phyloP scores from a whole-genome alignment of 495 filamentous ascomycete species.

The Neurospora africana region DNA sequence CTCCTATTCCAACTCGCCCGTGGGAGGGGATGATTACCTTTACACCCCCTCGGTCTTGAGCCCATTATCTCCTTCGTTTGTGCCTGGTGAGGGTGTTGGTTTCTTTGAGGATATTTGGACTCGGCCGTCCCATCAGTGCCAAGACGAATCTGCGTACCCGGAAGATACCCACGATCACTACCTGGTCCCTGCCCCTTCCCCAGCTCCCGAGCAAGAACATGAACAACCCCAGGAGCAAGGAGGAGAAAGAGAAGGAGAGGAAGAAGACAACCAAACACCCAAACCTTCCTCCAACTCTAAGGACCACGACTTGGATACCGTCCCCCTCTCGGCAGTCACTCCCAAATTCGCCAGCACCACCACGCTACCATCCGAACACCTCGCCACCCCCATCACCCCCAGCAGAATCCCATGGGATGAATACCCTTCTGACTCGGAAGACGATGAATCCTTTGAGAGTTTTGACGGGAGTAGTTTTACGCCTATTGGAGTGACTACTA shows the following conservation, averaged over 20 bases:
- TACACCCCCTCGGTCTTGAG: conserved; percentile 3
- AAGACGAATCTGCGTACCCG: not conserved
- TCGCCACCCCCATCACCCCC: not conserved
- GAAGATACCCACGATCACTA: not conserved
- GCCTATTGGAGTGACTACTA: not conserved
- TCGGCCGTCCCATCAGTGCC: not conserved
- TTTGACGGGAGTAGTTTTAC: not conserved
- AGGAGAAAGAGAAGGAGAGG: not conserved
- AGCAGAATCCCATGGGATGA: not conserved
- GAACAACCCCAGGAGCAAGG: not conserved
- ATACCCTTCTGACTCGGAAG: not conserved
- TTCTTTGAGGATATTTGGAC: conserved; percentile 12
- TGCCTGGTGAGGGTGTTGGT: not conserved
- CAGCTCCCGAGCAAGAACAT: not conserved
- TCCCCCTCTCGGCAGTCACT: not conserved
- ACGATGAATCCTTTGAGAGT: not conserved
- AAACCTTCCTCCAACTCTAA: not conserved
- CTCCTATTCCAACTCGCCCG: not conserved
- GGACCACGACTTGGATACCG: not conserved
- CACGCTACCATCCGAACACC: not conserved
- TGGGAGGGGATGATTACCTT: not conserved
- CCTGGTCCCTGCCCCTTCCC: not conserved
- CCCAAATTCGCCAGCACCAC: not conserved
- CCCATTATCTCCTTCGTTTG: conserved; percentile 6
- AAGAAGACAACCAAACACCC: not conserved